Evolutionary conservation across 495 filamentous ascomycete species (phyloP).

Genomic region (Penicillium cosmopolitanum): DNA sequence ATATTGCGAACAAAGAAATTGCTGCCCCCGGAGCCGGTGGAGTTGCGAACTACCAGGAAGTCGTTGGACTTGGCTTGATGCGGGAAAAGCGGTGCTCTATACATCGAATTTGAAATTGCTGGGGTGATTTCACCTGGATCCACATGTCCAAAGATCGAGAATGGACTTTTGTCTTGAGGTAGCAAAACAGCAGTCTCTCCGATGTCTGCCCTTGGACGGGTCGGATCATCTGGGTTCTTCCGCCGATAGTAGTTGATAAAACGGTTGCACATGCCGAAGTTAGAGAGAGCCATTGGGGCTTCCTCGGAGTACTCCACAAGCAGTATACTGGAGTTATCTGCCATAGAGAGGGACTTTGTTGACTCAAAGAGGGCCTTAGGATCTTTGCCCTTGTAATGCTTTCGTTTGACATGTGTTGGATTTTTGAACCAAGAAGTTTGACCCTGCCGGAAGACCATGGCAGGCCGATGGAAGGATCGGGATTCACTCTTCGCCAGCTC

Average conservation of each 20-base stretch:
- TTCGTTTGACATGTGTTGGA: slow-evolving; percentile 62
- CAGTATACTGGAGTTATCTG: slow-evolving; percentile 83
- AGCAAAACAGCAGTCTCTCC: slow-evolving; percentile 86
- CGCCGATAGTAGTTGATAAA: slow-evolving; percentile 96
- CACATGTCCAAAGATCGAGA: slow-evolving; percentile 91
- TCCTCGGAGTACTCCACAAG: slow-evolving; percentile 97
- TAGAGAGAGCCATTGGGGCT: slow-evolving; percentile 85
- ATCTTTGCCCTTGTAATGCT: slow-evolving; percentile 74
- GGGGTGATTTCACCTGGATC: slow-evolving; percentile 87
- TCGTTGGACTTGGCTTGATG: slow-evolving; percentile 79
- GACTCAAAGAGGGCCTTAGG: slow-evolving; percentile 73
- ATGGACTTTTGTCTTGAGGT: slow-evolving; percentile 92
- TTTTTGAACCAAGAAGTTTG: slow-evolving; percentile 58
- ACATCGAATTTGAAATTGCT: slow-evolving; percentile 93
- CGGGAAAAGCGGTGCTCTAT: slow-evolving; percentile 88
- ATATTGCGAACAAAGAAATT: slow-evolving; percentile 83
- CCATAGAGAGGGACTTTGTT: slow-evolving; percentile 76
- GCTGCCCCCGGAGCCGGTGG: slow-evolving; percentile 71
- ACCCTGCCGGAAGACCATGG: slow-evolving; percentile 63
- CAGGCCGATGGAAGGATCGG: slow-evolving; percentile 88
- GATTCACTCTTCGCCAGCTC: slow-evolving; percentile 78
- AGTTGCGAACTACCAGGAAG: slow-evolving; percentile 83
- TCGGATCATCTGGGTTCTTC: slow-evolving; percentile 76
- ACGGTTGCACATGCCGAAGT: slow-evolving; percentile 94
- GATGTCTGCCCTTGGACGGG: slow-evolving; percentile 74